phyloP scores from a whole-genome alignment of 148 eudicot genomes.

The Pharnaceum exiguum region DNA sequence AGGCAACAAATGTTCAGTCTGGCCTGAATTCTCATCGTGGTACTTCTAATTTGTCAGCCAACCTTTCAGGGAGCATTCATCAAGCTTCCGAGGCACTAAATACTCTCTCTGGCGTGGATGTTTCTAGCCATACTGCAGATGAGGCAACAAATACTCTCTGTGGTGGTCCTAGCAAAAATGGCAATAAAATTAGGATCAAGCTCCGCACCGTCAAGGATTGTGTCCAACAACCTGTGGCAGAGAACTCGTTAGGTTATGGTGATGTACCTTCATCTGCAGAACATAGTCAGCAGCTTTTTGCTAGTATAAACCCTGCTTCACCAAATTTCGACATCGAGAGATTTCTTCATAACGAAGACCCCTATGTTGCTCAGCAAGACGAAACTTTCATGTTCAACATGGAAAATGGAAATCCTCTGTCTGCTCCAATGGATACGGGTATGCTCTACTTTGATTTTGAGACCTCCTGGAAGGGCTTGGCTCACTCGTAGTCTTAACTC shows the following conservation, averaged over 20 bases:
- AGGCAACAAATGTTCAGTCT: too few species aligned
- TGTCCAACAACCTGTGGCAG: constrained; percentile 19
- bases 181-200: too few species aligned
- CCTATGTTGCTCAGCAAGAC: constrained; percentile 20
- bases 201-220: too few species aligned
- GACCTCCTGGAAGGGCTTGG: constrained; percentile 31
- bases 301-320: constrained; percentile 9
- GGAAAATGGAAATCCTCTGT: constrained; percentile 25
- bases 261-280: constrained; percentile 13
- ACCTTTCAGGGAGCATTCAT: constrained; percentile 1
- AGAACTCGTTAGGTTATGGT: constrained; percentile 14
- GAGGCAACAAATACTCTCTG: too few species aligned
- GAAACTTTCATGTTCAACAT: constrained; percentile 19
- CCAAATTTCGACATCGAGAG: constrained; percentile 25
- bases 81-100: constrained; percentile 15
- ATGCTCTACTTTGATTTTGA: constrained; percentile 37
- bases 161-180: too few species aligned
- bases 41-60: neutral
- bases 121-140: neutral
- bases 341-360: constrained; percentile 26
- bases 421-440: constrained; percentile 34
- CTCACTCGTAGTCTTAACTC: constrained; percentile 14
- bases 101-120: constrained; percentile 9
- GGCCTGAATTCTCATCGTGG: constrained; percentile 4
- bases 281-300: constrained; percentile 13